Percentiles rank a stretch among this genome's conserved stretches.
Conservation (phyloP, 192 early-diverging fungal species). For the Chytriomyces confervae region DNA sequence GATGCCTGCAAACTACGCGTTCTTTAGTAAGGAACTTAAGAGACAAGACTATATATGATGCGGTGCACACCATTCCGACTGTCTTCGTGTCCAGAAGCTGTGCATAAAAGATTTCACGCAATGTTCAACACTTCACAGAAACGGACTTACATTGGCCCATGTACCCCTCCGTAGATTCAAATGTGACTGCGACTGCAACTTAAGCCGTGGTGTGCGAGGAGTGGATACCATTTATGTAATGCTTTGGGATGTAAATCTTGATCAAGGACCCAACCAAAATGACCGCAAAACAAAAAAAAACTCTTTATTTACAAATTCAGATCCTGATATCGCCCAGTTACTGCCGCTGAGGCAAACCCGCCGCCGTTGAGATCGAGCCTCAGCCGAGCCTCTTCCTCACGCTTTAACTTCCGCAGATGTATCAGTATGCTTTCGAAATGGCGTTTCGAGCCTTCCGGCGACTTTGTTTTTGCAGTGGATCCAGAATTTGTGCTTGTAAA, state of each 20-base stretch:
- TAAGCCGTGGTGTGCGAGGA: too few species aligned
- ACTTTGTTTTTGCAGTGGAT: neutral
- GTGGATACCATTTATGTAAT: too few species aligned
- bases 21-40: neutral
- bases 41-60: neutral
- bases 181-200: too few species aligned
- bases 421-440: slow-evolving; percentile 16
- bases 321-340: neutral
- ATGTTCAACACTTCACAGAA: neutral
- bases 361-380: neutral
- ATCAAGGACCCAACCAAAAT: too few species aligned
- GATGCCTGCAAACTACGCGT: slow-evolving; percentile 45
- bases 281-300: too few species aligned
- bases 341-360: neutral
- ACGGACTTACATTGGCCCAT: slow-evolving; percentile 6
- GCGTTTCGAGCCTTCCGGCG: neutral
- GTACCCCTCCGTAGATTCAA: slow-evolving; percentile 6
- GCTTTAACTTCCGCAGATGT: slow-evolving; percentile 13
- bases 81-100: slow-evolving; percentile 55
- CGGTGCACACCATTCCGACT: slow-evolving; percentile 41
- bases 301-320: neutral
- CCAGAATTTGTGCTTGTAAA: neutral
- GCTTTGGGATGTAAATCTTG: too few species aligned
- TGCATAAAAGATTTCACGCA: neutral
- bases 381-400: neutral